Percentiles rank a stretch among this genome's conserved stretches.
Evolutionary conservation across 371 early-diverging fungal genomes (phyloP).

Genomic region (Mucor circinelloides): DNA sequence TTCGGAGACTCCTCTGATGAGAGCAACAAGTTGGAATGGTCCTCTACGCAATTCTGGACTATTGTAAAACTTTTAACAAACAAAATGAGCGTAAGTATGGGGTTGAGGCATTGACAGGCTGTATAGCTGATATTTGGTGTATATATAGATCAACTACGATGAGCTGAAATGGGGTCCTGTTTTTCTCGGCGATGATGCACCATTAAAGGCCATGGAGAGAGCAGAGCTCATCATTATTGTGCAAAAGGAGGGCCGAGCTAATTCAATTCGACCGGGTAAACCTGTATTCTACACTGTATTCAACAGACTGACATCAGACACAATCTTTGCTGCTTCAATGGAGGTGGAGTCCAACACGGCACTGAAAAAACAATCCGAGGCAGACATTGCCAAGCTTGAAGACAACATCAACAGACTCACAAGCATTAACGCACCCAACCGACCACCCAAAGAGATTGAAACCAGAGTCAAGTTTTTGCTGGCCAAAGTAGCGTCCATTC

Average conservation of each 20-base stretch:
- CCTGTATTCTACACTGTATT: constrained; percentile 86
- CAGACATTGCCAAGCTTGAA: constrained; percentile 70
- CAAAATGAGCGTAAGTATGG: constrained; percentile 53
- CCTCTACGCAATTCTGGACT: constrained; percentile 78
- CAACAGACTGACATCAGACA: constrained; percentile 66
- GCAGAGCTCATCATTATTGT: constrained; percentile 80
- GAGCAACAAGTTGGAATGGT: constrained; percentile 61
- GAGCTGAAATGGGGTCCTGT: constrained; percentile 73
- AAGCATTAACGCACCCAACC: constrained; percentile 39
- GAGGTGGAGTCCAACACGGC: constrained; percentile 70
- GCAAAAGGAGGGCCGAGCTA: constrained; percentile 81
- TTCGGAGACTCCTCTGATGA: constrained; percentile 68
- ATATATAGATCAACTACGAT: constrained; percentile 71
- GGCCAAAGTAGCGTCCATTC: constrained; percentile 51
- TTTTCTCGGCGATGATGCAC: constrained; percentile 78
- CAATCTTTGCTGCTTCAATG: constrained; percentile 79
- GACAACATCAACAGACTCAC: constrained; percentile 67
- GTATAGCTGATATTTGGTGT: neutral
- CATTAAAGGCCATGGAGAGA: constrained; percentile 84
- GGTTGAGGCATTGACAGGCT: neutral
- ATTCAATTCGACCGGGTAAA: constrained; percentile 75
- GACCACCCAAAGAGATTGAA: constrained; percentile 59
- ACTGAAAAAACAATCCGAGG: constrained; percentile 68
- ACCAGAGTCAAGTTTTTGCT: constrained; percentile 60
- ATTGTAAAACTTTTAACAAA: constrained; percentile 63